Evolutionary conservation across 2,329 filamentous ascomycete genomes (phyloP).

Genomic region (Teratosphaeria destructans): DNA sequence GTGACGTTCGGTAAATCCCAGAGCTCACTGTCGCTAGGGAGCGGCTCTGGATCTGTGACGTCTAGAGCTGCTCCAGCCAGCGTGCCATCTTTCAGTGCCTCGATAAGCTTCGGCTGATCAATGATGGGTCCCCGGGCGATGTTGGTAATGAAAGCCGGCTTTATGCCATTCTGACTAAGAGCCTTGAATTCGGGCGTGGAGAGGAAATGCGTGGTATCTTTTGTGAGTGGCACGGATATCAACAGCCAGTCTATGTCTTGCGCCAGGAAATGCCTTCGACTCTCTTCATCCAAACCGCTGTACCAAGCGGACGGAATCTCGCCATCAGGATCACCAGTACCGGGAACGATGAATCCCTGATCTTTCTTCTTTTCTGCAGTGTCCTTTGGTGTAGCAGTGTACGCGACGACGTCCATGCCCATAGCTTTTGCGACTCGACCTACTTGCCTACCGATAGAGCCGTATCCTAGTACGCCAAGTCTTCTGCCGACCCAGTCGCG

Average conservation of each 20-base stretch:
- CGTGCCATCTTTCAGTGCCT: constrained; percentile 46
- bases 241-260: constrained; percentile 49
- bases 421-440: constrained; percentile 25
- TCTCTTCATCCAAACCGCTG: constrained; percentile 42
- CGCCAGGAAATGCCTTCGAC: constrained; percentile 43
- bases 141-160: constrained; percentile 51
- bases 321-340: constrained; percentile 52
- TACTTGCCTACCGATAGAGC: constrained; percentile 51
- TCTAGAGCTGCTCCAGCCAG: constrained; percentile 62
- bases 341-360: constrained; percentile 55
- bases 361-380: constrained; percentile 57
- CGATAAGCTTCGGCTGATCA: constrained; percentile 52
- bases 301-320: constrained; percentile 47
- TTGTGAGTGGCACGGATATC: constrained; percentile 47
- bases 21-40: constrained; percentile 56
- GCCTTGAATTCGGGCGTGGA: constrained; percentile 42
- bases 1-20: constrained; percentile 62
- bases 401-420: constrained; percentile 65
- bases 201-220: constrained; percentile 45
- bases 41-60: constrained; percentile 69
- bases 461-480: constrained; percentile 52
- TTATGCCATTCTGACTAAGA: constrained; percentile 19
- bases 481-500: constrained; percentile 48
- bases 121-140: constrained; percentile 58
- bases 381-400: constrained; percentile 58